Evolutionary conservation across 75 land plant genomes (phyloP).

Genomic region (Gnetum montanum): DNA sequence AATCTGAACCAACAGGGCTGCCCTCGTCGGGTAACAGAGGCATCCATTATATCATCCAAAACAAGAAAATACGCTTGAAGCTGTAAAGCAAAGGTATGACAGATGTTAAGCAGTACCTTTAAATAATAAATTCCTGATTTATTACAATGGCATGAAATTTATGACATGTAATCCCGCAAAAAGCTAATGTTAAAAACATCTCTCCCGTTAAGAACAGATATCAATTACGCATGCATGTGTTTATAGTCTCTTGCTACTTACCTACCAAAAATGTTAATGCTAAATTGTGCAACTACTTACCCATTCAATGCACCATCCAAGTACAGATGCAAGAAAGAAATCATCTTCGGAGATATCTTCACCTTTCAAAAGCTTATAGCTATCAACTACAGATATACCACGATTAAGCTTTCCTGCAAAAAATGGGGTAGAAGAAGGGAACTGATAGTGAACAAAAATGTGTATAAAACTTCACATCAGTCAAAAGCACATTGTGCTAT

Average conservation of each 20-base stretch:
- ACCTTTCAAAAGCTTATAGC: slow-evolving; percentile 76
- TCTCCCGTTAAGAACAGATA: too few species aligned
- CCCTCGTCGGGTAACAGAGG: slow-evolving; percentile 75
- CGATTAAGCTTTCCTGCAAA: slow-evolving; percentile 89
- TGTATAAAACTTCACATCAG: too few species aligned
- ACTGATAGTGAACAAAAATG: too few species aligned
- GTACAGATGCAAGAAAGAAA: slow-evolving; percentile 56
- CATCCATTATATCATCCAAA: slow-evolving; percentile 95
- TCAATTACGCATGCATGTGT: too few species aligned
- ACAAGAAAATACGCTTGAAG: slow-evolving; percentile 97
- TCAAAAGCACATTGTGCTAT: neutral
- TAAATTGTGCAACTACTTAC: too few species aligned
- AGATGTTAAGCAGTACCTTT: neutral
- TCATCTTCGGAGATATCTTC: slow-evolving; percentile 63
- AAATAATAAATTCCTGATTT: too few species aligned
- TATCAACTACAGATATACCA: slow-evolving; percentile 91
- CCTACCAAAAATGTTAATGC: too few species aligned
- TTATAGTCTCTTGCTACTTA: too few species aligned
- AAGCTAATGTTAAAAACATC: too few species aligned
- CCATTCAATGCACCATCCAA: slow-evolving; percentile 99
- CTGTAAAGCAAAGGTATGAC: slow-evolving; percentile 24
- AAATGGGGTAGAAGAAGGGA: too few species aligned
- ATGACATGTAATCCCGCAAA: too few species aligned
- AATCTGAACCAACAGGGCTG: slow-evolving; percentile 94
- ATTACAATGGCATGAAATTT: too few species aligned